Evolutionary conservation across 805 yeast genomes (phyloP).

Genomic region (Diddensiella santjacobensis): DNA sequence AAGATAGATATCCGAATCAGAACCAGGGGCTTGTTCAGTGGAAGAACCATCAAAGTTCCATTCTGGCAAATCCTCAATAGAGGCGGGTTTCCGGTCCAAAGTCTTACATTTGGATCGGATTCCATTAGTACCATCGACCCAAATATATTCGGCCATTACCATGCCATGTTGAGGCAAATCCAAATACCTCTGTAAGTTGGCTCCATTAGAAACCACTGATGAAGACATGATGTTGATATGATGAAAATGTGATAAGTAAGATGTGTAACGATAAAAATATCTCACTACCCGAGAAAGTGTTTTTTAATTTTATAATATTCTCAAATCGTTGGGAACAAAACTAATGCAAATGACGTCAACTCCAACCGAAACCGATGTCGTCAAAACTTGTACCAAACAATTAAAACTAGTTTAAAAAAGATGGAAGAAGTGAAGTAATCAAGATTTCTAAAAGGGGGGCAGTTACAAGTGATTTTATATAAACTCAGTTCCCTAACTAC

Average conservation of each 20-base stretch:
- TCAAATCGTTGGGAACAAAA: too few species aligned
- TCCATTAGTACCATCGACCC: constrained; percentile 93
- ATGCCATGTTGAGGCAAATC: constrained; percentile 81
- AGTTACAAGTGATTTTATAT: too few species aligned
- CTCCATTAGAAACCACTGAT: constrained; percentile 22
- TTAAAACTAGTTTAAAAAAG: too few species aligned
- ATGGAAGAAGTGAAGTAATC: too few species aligned
- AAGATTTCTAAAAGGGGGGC: too few species aligned
- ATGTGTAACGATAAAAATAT: too few species aligned
- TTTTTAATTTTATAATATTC: too few species aligned
- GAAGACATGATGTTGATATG: constrained; percentile 16
- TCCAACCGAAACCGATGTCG: too few species aligned
- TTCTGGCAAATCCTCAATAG: constrained; percentile 88
- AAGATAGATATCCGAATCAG: constrained; percentile 90
- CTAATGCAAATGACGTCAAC: too few species aligned
- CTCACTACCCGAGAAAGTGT: too few species aligned
- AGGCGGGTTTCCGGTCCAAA: constrained; percentile 58
- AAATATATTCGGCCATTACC: constrained; percentile 92
- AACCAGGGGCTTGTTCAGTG: constrained; percentile 97
- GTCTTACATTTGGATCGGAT: constrained; percentile 95
- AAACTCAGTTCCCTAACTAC: too few species aligned
- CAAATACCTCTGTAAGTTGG: constrained; percentile 58
- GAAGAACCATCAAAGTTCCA: constrained; percentile 99
- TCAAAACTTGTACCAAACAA: too few species aligned
- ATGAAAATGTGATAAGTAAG: not conserved